Evolutionary conservation across 192 early-diverging fungal genomes (phyloP), one percentile per base, ranked within the genome.

Genomic region (Coemansia sp.): DNA sequence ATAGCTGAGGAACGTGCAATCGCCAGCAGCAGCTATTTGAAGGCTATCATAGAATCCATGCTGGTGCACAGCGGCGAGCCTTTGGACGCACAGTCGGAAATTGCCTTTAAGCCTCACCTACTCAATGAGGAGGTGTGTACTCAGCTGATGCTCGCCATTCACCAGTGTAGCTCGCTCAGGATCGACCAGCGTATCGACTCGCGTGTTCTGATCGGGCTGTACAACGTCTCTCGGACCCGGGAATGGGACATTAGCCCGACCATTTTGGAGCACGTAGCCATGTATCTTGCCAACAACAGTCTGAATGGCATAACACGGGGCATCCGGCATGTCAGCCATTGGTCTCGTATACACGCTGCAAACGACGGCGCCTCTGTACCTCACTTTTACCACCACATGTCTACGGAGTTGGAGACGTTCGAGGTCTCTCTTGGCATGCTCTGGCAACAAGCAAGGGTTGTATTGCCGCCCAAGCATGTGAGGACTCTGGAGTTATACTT

Each of bases 1-100:
- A 73, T 81, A 64, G 62, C 74, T 13, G 66, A 81, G 33, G 71
- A 62, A 0, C 71, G 73, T 8, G 60, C 79, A 3, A 73, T 71
- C 36, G 50, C 58, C 20, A 73, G 69, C 60, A 61, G 60, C 31
- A 57, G n/a, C 12, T 72, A 76, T 24, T 34, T 76, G 29, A 44
- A 58, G 29, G 79, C 74, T 1, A 64, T 81, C 31, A 52, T 81
- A 3, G 65, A 73, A 1, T 6, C 31, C 9, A 67, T 81, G 9
- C 60, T 27, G 41, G 53, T 44, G 20, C 47, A 34, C 13, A 24
- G n/a, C 29, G 53, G 31, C 6, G 29, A 27, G 38, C 16, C 36
- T 24, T 41, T 40, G 24, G 43, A 10, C 24, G 13, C 29, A 15
- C 49, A 24, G 40, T 43, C n/a, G 6, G 5, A 39, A 1, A 16